These are phyloP conservation scores for Mycena alexandri DNA, from an alignment of 768 basidiomycete species.

Conservation along the genomic window DNA sequence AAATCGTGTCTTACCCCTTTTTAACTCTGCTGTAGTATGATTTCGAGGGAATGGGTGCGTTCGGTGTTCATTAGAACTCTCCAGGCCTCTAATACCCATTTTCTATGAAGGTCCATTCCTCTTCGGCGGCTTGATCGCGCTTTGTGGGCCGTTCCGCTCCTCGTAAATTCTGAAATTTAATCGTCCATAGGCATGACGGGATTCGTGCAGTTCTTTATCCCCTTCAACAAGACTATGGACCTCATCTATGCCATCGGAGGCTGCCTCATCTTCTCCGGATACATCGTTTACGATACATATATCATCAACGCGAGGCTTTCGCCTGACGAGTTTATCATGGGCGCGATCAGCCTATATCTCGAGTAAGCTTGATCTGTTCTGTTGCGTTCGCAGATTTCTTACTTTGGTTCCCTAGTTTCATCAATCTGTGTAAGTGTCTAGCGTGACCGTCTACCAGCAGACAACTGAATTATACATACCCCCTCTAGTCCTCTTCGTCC, in stretches of 20 bases:
- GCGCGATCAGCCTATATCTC: constrained; percentile 92
- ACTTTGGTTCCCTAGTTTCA: constrained; percentile 63
- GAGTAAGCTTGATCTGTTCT: constrained; percentile 67
- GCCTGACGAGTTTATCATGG: constrained; percentile 95
- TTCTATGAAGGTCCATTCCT: constrained; percentile 70
- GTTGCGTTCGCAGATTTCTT: constrained; percentile 32
- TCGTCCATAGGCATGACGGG: constrained; percentile 76
- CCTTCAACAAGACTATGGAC: constrained; percentile 86
- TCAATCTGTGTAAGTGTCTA: constrained; percentile 82
- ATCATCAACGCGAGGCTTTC: constrained; percentile 89
- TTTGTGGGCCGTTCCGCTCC: constrained; percentile 60
- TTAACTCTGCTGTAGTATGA: constrained; percentile 73
- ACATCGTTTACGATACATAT: constrained; percentile 93
- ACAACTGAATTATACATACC: constrained; percentile 13
- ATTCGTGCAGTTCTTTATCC: constrained; percentile 87
- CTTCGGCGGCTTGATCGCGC: constrained; percentile 85
- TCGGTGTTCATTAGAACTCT: neutral
- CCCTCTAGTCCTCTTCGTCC: constrained; percentile 80
- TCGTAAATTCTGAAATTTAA: neutral
- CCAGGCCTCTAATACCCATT: neutral
- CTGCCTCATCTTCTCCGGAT: constrained; percentile 89
- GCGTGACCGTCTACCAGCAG: neutral
- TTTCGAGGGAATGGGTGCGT: constrained; percentile 84
- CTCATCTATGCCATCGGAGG: constrained; percentile 84
- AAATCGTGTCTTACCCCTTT: neutral